Conservation (phyloP, 345 rosid genomes). For the Corymbia maculata region DNA sequence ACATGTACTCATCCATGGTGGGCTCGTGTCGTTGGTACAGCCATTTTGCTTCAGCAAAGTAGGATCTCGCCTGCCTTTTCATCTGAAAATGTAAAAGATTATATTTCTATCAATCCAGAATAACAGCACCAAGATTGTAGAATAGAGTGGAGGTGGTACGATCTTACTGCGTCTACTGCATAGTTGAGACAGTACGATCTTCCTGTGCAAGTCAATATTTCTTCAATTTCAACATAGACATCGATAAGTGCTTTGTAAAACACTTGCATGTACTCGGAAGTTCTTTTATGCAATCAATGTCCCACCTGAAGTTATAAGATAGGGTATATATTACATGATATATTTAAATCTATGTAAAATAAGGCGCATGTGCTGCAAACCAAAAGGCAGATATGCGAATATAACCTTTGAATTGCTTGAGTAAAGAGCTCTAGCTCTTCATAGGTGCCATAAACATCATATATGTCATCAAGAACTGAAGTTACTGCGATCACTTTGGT, state of each 20-base stretch:
- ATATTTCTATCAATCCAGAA: neutral
- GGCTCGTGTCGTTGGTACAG: neutral
- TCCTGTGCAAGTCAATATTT: neutral
- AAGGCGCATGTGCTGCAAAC: neutral
- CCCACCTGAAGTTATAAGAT: slow-evolving; percentile 11
- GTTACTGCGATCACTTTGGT: neutral
- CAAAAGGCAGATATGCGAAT: neutral
- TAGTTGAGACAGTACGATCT: neutral
- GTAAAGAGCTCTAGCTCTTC: slow-evolving; percentile 22
- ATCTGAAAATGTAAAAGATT: neutral
- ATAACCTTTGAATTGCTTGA: neutral
- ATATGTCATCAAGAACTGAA: slow-evolving; percentile 15
- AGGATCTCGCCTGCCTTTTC: neutral
- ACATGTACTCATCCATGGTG: neutral
- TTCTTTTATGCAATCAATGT: neutral
- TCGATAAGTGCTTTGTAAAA: slow-evolving; percentile 12
- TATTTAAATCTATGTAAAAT: neutral
- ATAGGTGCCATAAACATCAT: slow-evolving; percentile 14
- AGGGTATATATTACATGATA: neutral
- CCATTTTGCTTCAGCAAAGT: neutral
- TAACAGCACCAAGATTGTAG: neutral
- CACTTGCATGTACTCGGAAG: slow-evolving; percentile 25
- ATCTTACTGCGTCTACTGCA: slow-evolving; percentile 17
- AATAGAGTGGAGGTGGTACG: neutral
- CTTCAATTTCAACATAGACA: slow-evolving; percentile 10